Evolutionary conservation across 2,329 filamentous ascomycete genomes (phyloP).

Genomic region (Ophiosphaerella narmari): DNA sequence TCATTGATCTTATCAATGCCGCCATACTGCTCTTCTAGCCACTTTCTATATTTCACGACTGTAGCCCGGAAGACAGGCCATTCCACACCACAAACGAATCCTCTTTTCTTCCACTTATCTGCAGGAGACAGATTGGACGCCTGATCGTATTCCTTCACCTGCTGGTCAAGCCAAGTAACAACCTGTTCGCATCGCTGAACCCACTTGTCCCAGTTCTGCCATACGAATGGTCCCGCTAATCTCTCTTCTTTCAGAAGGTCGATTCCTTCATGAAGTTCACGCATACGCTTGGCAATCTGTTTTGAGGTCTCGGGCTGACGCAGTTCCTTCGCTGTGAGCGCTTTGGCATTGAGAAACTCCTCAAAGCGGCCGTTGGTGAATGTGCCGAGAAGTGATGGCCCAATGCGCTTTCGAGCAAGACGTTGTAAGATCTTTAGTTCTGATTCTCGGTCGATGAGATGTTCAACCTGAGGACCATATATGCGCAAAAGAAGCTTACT

Average conservation of each 20-base stretch:
- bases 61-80: constrained; percentile 78
- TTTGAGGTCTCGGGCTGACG: constrained; percentile 81
- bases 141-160: constrained; percentile 55
- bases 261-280: constrained; percentile 91
- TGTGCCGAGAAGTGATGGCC: constrained; percentile 85
- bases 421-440: constrained; percentile 86
- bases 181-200: constrained; percentile 68
- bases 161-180: constrained; percentile 62
- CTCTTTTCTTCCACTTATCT: constrained; percentile 69
- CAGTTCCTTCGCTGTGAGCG: constrained; percentile 76
- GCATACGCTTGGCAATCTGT: constrained; percentile 96
- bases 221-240: constrained; percentile 78
- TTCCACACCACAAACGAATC: constrained; percentile 80
- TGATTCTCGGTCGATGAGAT: constrained; percentile 90
- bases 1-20: constrained; percentile 69
- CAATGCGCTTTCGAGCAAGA: constrained; percentile 88
- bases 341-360: constrained; percentile 84
- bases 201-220: constrained; percentile 96
- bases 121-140: constrained; percentile 43
- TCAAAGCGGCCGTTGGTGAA: constrained; percentile 96
- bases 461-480: constrained; percentile 93
- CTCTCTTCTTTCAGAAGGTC: constrained; percentile 80
- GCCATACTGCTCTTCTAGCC: constrained; percentile 74
- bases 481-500: constrained; percentile 85
- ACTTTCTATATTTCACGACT: constrained; percentile 76